Evolutionary conservation across 2,329 filamentous ascomycete genomes (phyloP), one percentile per base, ranked within the genome.

Genomic region (Zopfia rhizophila): DNA sequence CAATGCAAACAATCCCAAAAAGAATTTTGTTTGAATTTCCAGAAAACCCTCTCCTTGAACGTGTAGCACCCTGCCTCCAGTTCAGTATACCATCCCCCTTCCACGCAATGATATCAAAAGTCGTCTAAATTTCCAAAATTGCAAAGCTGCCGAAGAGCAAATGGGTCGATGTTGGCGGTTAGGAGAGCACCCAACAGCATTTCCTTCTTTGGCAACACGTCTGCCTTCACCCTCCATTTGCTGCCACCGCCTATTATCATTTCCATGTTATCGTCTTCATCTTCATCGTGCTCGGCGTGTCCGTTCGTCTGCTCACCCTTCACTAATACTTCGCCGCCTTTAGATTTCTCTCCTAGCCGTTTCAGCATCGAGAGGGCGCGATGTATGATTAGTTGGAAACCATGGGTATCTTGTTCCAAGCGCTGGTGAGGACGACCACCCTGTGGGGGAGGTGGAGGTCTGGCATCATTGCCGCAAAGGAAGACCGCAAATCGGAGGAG

Each of bases 401-500:
- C 70, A 43, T 66, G 63, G 7, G 60, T 55, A 45, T 69, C 64
- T 16, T 64, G 65, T 6, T 69, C 66, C 55, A 71, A 64, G 21
- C 61, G 61, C 30, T 58, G 54, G 49, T 64, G 66, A 8, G 61
- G 63, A 37, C 65, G 64, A 8, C 38, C 30, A 8, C 24, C 21
- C 44, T 58, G 68, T 3, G 56, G 57, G 14, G 60, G 65, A 2
- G 58, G 59, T 36, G 55, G 62, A 11, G 63, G 55, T 13, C 46
- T 54, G 10, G 62, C 61, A 44, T 70, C 67, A 1, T 58, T 61
- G 4, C 61, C 58, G 17, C 60, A 67, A 3, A 97, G 78, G 4
- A 89, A 79, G 48, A 88, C 86, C 0, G 92, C 83, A 16, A 97
- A 79, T 16, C 86, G 82, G 45, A 93, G 83, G 6, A 97, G 79